phyloP scores from a whole-genome alignment of 192 early-diverging fungal species.

The Coemansia sp. region DNA sequence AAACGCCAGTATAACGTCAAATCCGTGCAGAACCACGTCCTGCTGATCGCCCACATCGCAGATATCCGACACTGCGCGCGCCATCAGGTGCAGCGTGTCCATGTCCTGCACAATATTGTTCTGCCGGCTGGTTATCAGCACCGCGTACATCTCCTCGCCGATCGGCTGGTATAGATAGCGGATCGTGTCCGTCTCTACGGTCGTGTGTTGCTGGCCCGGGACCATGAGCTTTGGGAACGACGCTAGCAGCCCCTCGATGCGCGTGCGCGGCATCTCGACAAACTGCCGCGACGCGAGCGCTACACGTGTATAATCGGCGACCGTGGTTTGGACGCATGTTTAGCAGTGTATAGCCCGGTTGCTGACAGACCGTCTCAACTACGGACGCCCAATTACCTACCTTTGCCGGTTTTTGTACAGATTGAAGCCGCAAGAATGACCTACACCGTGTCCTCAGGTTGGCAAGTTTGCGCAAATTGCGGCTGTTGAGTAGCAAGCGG shows the following conservation, averaged over 20 bases:
- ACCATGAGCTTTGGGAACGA: slow-evolving; percentile 97
- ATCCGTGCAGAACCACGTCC: slow-evolving; percentile 79
- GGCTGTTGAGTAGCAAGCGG: too few relatives aligned
- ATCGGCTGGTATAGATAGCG: slow-evolving; percentile 98
- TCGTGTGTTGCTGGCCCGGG: slow-evolving; percentile 88
- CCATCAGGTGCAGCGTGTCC: slow-evolving; percentile 90
- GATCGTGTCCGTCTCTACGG: slow-evolving; percentile 93
- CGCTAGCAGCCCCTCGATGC: slow-evolving; percentile 93
- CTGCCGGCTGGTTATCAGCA: slow-evolving; percentile 93
- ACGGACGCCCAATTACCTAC: slow-evolving; percentile 51
- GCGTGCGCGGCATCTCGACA: slow-evolving; percentile 91
- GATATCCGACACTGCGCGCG: slow-evolving; percentile 83
- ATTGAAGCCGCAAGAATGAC: slow-evolving; percentile 88
- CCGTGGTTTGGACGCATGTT: neutral
- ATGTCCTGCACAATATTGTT: slow-evolving; percentile 99
- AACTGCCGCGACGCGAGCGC: slow-evolving; percentile 93
- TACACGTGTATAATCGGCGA: slow-evolving; percentile 14
- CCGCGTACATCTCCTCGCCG: slow-evolving; percentile 85
- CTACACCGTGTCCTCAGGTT: too few relatives aligned
- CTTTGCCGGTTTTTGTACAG: slow-evolving; percentile 91
- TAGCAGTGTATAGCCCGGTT: too few relatives aligned
- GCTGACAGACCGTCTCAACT: too few relatives aligned
- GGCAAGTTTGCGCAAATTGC: too few relatives aligned
- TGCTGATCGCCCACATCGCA: slow-evolving; percentile 83
- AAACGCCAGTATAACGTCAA: slow-evolving; percentile 88